phyloP scores from a whole-genome alignment of 306 rosid genomes.

The Hippophae tibetana region DNA sequence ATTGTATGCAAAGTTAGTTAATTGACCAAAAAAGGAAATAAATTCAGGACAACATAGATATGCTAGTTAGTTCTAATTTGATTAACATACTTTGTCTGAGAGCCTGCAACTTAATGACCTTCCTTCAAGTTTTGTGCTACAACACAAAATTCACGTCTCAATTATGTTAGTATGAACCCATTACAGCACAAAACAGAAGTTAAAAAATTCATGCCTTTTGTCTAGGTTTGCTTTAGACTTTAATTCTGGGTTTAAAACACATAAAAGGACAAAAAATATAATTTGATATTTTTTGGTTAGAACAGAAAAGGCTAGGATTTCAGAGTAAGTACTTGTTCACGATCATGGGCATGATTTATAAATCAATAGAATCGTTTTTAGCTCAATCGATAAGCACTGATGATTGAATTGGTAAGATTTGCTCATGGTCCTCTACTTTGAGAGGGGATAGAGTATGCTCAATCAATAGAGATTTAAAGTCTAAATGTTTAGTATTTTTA shows the following conservation, averaged over 20 bases:
- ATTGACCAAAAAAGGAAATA: constrained; percentile 15
- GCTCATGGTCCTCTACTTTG: no score
- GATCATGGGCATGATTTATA: no score
- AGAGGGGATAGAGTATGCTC: no score
- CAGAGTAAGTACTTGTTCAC: no score
- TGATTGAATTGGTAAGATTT: no score
- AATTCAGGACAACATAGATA: neutral
- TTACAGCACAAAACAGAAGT: neutral
- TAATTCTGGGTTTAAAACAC: neutral
- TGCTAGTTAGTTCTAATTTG: neutral
- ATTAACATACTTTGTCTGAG: constrained; percentile 76
- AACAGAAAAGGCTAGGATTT: no score
- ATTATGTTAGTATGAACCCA: neutral
- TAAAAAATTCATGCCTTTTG: neutral
- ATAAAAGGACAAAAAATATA: neutral
- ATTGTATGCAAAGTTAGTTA: neutral
- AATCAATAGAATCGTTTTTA: no score
- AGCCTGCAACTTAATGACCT: constrained; percentile 76
- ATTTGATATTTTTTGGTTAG: neutral
- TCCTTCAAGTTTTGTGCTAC: constrained; percentile 93
- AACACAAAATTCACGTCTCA: constrained; percentile 13
- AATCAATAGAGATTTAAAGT: neutral
- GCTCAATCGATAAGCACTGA: no score
- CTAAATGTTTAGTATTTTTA: no score
- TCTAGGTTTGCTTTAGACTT: no score